phyloP scores from a whole-genome alignment of 2,329 filamentous ascomycete genomes.

The Nannizzia gypsea region DNA sequence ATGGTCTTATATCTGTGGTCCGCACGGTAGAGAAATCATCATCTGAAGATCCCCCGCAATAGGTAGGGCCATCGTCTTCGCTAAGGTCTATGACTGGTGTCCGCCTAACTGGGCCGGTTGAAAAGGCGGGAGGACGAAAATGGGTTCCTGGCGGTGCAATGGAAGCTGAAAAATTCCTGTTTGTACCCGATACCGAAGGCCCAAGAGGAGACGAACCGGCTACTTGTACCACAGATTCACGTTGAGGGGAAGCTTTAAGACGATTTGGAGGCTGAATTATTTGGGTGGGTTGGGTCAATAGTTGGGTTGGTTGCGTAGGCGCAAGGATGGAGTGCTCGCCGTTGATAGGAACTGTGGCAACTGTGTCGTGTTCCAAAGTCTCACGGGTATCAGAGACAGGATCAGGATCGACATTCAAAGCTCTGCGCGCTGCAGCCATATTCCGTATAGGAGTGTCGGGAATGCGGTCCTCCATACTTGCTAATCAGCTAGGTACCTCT shows the following conservation, averaged over 20 bases:
- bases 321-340: conserved; percentile 11
- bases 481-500: not conserved
- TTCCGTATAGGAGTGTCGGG: not conserved
- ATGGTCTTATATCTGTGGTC: conserved; percentile 49
- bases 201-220: conserved; percentile 74
- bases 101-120: conserved; percentile 31
- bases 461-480: conserved; percentile 29
- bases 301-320: conserved; percentile 41
- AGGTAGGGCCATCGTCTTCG: conserved; percentile 45
- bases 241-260: conserved; percentile 23
- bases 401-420: not conserved
- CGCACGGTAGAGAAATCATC: conserved; percentile 41
- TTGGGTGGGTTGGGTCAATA: conserved; percentile 50
- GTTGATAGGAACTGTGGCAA: conserved; percentile 38
- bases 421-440: not conserved
- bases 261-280: conserved; percentile 32
- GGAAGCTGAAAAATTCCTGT: conserved; percentile 40
- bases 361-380: conserved; percentile 35
- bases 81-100: conserved; percentile 38
- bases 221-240: conserved; percentile 54
- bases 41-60: conserved; percentile 54
- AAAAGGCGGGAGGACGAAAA: conserved; percentile 44
- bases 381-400: not conserved
- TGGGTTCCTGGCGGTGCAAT: conserved; percentile 67
- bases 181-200: conserved; percentile 32